Percentiles rank a stretch among this genome's conserved stretches.
These are phyloP conservation scores for Tricladium varicosporioides DNA, from an alignment of 2,329 filamentous ascomycete genomes.

Conservation along the genomic window DNA sequence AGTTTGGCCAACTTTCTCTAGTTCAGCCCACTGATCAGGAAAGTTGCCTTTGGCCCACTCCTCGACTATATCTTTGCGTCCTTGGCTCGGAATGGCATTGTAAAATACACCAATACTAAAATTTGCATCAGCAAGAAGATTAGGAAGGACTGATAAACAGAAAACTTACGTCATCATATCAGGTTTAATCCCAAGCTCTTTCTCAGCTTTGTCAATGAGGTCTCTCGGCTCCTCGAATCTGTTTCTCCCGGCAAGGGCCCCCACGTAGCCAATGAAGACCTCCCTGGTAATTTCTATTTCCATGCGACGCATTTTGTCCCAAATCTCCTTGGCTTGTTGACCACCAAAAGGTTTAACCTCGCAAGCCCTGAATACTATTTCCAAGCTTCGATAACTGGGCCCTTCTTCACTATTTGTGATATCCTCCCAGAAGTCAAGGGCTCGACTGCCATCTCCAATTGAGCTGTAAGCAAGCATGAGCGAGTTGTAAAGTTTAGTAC, in stretches of 20 bases:
- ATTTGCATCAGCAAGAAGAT: constrained; percentile 7
- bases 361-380: constrained; percentile 77
- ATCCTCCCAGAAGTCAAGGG: constrained; percentile 78
- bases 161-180: constrained; percentile 67
- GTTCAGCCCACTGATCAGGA: constrained; percentile 64
- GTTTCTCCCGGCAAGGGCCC: constrained; percentile 71
- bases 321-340: constrained; percentile 63
- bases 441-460: constrained; percentile 62
- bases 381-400: constrained; percentile 76
- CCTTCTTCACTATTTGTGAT: constrained; percentile 84
- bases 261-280: constrained; percentile 76
- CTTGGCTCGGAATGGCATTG: constrained; percentile 66
- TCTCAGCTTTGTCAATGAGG: constrained; percentile 65
- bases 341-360: constrained; percentile 60
- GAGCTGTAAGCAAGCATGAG: constrained; percentile 83
- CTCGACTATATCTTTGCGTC: constrained; percentile 68
- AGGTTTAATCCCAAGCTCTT: constrained; percentile 64
- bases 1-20: constrained; percentile 39
- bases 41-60: constrained; percentile 70
- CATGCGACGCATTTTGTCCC: constrained; percentile 68
- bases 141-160: background rate
- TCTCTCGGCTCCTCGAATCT: constrained; percentile 65
- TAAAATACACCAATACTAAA: constrained; percentile 70
- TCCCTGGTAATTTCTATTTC: constrained; percentile 73
- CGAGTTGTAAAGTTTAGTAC: constrained; percentile 75